These are phyloP conservation scores for Phytophthora capsici DNA, from an alignment of 352 stramenopile genomes.

Conservation along the genomic window DNA sequence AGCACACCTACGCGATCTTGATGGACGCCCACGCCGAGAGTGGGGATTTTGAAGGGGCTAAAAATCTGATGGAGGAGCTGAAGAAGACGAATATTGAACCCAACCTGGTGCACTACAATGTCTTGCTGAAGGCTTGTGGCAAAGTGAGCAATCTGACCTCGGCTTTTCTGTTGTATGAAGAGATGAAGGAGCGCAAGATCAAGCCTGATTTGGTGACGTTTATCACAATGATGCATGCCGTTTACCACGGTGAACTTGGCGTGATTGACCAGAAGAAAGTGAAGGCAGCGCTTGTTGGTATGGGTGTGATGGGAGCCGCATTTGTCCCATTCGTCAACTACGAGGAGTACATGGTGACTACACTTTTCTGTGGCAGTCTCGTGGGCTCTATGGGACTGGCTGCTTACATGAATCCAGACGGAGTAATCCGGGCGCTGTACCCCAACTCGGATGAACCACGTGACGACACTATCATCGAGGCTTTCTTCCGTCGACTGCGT, in stretches of 20 bases:
- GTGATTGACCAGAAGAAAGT: slow-evolving; percentile 72
- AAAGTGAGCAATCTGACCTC: slow-evolving; percentile 72
- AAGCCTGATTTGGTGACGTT: slow-evolving; percentile 78
- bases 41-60: slow-evolving; percentile 61
- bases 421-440: slow-evolving; percentile 80
- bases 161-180: slow-evolving; percentile 85
- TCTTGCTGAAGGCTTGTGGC: slow-evolving; percentile 77
- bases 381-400: slow-evolving; percentile 84
- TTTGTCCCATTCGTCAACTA: slow-evolving; percentile 80
- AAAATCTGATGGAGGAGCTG: slow-evolving; percentile 62
- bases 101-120: slow-evolving; percentile 84
- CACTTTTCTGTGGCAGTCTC: slow-evolving; percentile 76
- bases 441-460: slow-evolving; percentile 78
- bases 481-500: slow-evolving; percentile 83
- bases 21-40: slow-evolving; percentile 74
- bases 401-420: slow-evolving; percentile 87
- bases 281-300: slow-evolving; percentile 62
- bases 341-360: slow-evolving; percentile 74
- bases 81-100: slow-evolving; percentile 40
- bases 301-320: slow-evolving; percentile 60
- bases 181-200: slow-evolving; percentile 84
- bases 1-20: slow-evolving; percentile 76
- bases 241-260: slow-evolving; percentile 81
- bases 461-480: slow-evolving; percentile 72
- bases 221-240: slow-evolving; percentile 89